Base-by-base conservation (phyloP, 345 rosid genomes). In the Eucalyptus globulus region DNA sequence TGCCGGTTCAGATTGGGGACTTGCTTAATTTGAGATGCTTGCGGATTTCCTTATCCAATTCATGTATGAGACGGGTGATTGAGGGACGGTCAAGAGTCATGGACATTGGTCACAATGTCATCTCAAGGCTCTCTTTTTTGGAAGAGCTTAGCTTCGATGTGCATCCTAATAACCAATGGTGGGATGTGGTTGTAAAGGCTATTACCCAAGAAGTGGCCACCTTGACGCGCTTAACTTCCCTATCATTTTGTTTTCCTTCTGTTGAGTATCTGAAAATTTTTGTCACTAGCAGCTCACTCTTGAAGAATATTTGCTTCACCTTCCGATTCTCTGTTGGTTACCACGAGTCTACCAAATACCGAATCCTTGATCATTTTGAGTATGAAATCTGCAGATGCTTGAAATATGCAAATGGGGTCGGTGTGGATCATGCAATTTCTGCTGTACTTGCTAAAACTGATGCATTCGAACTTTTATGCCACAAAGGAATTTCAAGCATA, bases 121-220 rank as follows among this genome's bases (percentile, higher is more conserved):
- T 92, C 81, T 92, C 93, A 14, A 87, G 89, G n/a, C 91, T 92
- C 56, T 19, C 47, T 37, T 89, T 49, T 45, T 88, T 92, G 89
- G 92, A 92, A 89, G 93, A 91, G 88, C 90, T 91, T 14, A 60
- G 60, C 81, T 89, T 91, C 9, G 91, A 91, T 86, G 92, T 91
- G 62, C 56, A 49, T 58, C 86, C 90, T 72, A 26, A 88, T 43
- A 88, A 90, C 86, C 87, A 76, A n/a, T 91, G 88, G 89, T 54
- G 88, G 87, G 50, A 80, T 50, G 89, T 87, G 37, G 89, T 88
- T 88, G 88, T 80, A 16, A 86, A 67, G 86, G 86, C 56, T 60
- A 86, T 89, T 16, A 51, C 87, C 7, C 40, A 31, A 21, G 89
- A 88, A 53, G 91, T 91, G 88, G 91, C 90, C 80, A 21, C 83